Conservation (phyloP, 164 flowering plant species). For the Annona squamosa region DNA sequence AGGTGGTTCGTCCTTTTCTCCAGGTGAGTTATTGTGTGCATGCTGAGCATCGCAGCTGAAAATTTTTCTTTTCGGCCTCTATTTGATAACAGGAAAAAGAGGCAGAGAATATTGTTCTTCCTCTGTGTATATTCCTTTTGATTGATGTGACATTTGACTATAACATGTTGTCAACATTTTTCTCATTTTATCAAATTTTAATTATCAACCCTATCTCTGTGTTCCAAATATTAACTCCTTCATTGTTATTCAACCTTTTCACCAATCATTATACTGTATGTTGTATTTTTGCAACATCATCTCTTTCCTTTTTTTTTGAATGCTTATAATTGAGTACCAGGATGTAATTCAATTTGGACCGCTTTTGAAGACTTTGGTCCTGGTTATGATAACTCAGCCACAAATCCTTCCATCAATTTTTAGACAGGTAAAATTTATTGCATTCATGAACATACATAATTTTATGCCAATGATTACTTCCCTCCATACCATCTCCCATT, state of each 20-base stretch:
- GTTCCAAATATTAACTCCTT: not conserved
- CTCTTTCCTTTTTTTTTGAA: too few relatives aligned
- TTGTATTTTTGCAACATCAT: too few relatives aligned
- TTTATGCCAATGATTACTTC: not conserved
- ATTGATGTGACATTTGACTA: not conserved
- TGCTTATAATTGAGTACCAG: conserved; percentile 25
- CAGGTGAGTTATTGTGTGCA: conserved; percentile 42
- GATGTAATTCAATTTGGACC: conserved; percentile 94
- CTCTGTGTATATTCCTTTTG: too few relatives aligned
- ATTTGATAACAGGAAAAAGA: too few relatives aligned
- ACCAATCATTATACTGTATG: too few relatives aligned
- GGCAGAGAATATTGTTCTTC: too few relatives aligned
- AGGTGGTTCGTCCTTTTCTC: conserved; percentile 89
- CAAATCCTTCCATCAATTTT: conserved; percentile 83
- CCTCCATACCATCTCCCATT: not conserved
- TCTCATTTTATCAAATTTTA: not conserved
- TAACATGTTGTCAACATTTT: not conserved
- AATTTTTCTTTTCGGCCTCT: too few relatives aligned
- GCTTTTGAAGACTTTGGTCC: conserved; percentile 77
- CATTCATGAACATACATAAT: not conserved
- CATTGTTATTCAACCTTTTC: too few relatives aligned
- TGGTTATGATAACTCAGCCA: conserved; percentile 75
- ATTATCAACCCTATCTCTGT: not conserved
- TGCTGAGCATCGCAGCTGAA: not conserved
- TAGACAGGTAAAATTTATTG: conserved; percentile 49